Percentiles rank a stretch among this genome's conserved stretches.
phyloP scores from a whole-genome alignment of 352 stramenopile species.

The Phytopythium helicoides region DNA sequence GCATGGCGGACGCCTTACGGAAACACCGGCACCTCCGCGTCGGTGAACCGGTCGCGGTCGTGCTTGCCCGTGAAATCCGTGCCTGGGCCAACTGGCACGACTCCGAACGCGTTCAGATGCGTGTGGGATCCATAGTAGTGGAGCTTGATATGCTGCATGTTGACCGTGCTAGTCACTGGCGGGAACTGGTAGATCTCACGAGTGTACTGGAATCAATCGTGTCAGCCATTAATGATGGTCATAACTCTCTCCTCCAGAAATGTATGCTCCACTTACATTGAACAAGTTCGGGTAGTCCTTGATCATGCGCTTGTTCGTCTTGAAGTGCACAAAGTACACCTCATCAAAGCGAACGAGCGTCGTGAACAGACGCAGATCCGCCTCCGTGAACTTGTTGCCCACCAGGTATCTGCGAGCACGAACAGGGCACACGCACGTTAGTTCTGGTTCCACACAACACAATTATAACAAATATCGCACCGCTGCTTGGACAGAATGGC shows the following conservation, averaged over 20 bases:
- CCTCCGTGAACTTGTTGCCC: slow-evolving; percentile 70
- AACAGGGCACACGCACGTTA: too few species aligned
- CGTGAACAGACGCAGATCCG: slow-evolving; percentile 78
- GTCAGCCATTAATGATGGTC: too few species aligned
- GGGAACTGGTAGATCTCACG: slow-evolving; percentile 93
- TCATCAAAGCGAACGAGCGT: slow-evolving; percentile 84
- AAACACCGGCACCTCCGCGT: slow-evolving; percentile 30
- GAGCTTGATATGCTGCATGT: slow-evolving; percentile 97
- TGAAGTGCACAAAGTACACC: slow-evolving; percentile 86
- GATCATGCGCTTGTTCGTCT: slow-evolving; percentile 88
- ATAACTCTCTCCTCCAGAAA: too few species aligned
- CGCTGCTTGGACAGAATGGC: slow-evolving; percentile 59
- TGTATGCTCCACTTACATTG: slow-evolving; percentile 41
- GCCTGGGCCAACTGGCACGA: slow-evolving; percentile 87
- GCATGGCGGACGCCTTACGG: slow-evolving; percentile 3
- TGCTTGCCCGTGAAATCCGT: slow-evolving; percentile 53
- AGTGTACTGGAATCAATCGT: slow-evolving; percentile 71
- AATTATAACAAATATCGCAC: too few species aligned
- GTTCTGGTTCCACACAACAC: too few species aligned
- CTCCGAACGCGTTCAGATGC: slow-evolving; percentile 92
- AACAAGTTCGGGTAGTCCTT: slow-evolving; percentile 87
- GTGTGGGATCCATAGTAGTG: slow-evolving; percentile 97
- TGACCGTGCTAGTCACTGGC: slow-evolving; percentile 82
- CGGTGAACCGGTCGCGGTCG: slow-evolving; percentile 61
- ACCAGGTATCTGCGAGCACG: slow-evolving; percentile 44